Conservation (phyloP, 176 grass and related monocot species). For the Hordeum vulgare region MorexV3_pseudomolecules_assembly NC_058518.1:476863105-476863604, state of each 20-base stretch:
- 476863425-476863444: neutral
- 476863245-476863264: neutral
- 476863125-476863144: neutral
- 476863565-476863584: neutral
- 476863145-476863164: neutral
- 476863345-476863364: neutral
- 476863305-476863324: neutral
- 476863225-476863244: neutral
- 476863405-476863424: neutral
- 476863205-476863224: neutral
- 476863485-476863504: neutral
- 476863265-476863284: neutral
- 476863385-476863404: neutral
- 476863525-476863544: neutral
- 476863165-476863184: neutral
- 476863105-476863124: neutral
- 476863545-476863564: neutral
- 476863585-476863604: neutral
- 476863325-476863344: neutral
- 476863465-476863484: neutral
- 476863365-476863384: neutral
- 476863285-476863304: neutral
- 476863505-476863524: neutral
- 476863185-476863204: neutral
- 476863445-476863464: neutral